A percentile compares a stretch with the other conserved stretches of the same genome.
phyloP scores from a whole-genome alignment of 2,329 filamentous ascomycete species.

The Aspergillus costaricaensis region DNA sequence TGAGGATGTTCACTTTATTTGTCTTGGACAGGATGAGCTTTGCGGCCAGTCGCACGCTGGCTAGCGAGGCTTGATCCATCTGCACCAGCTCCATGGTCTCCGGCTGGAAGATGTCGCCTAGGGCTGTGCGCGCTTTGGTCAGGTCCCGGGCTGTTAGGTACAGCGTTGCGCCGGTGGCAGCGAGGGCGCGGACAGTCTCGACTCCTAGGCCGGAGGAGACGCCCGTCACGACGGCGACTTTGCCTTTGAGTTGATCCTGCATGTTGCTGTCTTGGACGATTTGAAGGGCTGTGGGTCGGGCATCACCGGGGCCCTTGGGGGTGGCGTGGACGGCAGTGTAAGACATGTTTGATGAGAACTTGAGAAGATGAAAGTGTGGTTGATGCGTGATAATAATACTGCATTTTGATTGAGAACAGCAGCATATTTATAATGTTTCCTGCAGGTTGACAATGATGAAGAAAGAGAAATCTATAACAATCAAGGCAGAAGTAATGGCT shows the following conservation, averaged over 20 bases:
- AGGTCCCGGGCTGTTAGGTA: conserved; percentile 41
- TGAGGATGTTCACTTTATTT: conserved; percentile 29
- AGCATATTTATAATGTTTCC: neutral
- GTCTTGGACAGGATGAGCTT: conserved; percentile 13
- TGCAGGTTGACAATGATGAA: neutral
- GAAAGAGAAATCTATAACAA: neutral
- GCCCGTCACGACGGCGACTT: conserved; percentile 18
- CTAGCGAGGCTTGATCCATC: conserved; percentile 17
- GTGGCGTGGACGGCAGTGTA: conserved; percentile 27
- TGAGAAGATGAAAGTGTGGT: neutral
- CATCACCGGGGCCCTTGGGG: conserved; percentile 25
- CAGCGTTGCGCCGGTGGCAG: conserved; percentile 35
- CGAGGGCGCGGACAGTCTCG: conserved; percentile 49
- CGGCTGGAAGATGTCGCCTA: conserved; percentile 25
- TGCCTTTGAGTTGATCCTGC: conserved; percentile 18
- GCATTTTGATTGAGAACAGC: neutral
- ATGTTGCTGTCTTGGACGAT: conserved; percentile 27
- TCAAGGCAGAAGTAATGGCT: neutral
- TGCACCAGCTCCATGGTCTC: conserved; percentile 21
- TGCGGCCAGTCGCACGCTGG: conserved; percentile 19
- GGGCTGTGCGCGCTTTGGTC: conserved; percentile 34
- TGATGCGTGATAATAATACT: neutral
- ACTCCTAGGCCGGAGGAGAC: conserved; percentile 44
- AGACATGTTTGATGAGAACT: conserved; percentile 15
- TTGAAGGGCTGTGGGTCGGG: conserved; percentile 41